Base-by-base conservation (phyloP, 495 filamentous ascomycete genomes). In the Coniosporium apollinis region DNA sequence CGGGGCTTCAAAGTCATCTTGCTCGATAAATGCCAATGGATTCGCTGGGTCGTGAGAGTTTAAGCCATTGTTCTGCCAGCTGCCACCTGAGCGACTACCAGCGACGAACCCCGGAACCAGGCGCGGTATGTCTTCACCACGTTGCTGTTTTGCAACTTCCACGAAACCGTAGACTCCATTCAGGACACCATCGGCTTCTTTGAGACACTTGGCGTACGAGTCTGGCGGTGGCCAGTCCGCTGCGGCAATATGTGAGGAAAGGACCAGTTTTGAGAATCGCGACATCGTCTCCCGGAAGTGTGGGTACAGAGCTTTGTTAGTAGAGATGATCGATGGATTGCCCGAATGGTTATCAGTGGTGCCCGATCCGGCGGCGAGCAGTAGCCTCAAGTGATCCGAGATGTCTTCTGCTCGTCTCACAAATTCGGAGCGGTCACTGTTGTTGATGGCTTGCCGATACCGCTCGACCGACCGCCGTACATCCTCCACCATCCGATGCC, bases 281-380 rank as follows among this genome's bases (percentile, higher is more conserved):
- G 89, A 96, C 89, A 97, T 97, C 79, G 94, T 94, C 51, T 94
- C 91, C 33, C 91, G 72, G 57, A 94, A 97, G 59, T 96, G 84
- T 19, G 91, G 89, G 48, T 96, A 94, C 28, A 97, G 64, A 2
- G 82, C 76, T 57, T 93, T 93, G 57, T 97, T 97, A 5, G 84
- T 86, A 5, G 83, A 89, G 36, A 97, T 97, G 51, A 96, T 94
- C n/a, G 89, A 96, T 19, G 91, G 89, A 43, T 94, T 89, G 29
- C 91, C 91, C 8, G 89, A 97, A 53, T 97, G 89, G 47, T 96
- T 96, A 52, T 97, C 89, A 1, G 89, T 97, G 3, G 89, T 96
- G 33, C 82, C 82, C 6, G 89, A 97, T 3, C 85, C 89, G 32
- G 91, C 91, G 20, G 84, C 82, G 28, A 97, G 69, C n/a, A 97